These are phyloP conservation scores for Limnanthes douglasii DNA, from an alignment of 345 rosid genomes.

Conservation along the genomic window DNA sequence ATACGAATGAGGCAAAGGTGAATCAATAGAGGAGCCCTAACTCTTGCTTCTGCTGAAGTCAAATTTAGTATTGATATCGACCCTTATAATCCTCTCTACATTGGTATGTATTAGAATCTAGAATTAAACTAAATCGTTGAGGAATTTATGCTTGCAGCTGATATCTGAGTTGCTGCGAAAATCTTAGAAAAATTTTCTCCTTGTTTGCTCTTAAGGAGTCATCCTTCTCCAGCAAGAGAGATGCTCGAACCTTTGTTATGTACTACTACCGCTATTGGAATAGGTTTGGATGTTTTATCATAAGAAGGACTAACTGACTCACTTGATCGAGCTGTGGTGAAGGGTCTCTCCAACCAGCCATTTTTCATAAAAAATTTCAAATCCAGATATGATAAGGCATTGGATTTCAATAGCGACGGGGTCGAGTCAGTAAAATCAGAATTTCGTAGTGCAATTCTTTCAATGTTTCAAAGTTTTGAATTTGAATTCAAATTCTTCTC, in stretches of 20 bases:
- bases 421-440: no score
- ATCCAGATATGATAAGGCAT: no score
- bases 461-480: no score
- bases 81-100: slow-evolving; percentile 96
- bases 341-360: no score
- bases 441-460: no score
- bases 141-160: slow-evolving; percentile 99
- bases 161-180: slow-evolving; percentile 88
- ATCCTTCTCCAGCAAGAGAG: slow-evolving; percentile 91
- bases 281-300: slow-evolving; percentile 71
- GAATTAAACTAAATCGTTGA: slow-evolving; percentile 99
- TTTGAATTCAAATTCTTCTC: no score
- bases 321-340: slow-evolving; percentile 88
- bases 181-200: slow-evolving; percentile 54
- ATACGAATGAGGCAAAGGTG: slow-evolving; percentile 70
- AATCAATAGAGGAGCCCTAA: slow-evolving; percentile 89
- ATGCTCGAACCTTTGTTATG: slow-evolving; percentile 94
- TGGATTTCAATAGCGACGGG: no score
- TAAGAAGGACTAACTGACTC: slow-evolving; percentile 97
- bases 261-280: slow-evolving; percentile 86
- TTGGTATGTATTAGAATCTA: slow-evolving; percentile 99
- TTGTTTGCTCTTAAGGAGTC: slow-evolving; percentile 80
- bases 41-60: slow-evolving; percentile 98
- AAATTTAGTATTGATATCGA: slow-evolving; percentile 97
- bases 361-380: no score